Conservation (phyloP, 2,329 filamentous ascomycete genomes). For the Diplodia intermedia region DNA sequence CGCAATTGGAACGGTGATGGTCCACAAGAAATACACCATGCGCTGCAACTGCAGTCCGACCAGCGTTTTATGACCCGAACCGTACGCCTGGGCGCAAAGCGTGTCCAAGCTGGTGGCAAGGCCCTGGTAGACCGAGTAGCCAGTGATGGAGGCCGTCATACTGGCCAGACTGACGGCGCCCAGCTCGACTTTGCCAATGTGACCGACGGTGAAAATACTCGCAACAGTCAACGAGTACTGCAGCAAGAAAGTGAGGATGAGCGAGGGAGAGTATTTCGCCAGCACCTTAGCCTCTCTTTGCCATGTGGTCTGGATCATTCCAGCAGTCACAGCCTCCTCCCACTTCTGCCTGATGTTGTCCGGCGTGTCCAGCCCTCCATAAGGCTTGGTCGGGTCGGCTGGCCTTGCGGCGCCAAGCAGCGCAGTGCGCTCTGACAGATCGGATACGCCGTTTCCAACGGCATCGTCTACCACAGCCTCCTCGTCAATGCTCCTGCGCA, state of each 20-base stretch:
- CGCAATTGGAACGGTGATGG: slow-evolving; percentile 74
- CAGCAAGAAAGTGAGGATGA: slow-evolving; percentile 58
- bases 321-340: slow-evolving; percentile 78
- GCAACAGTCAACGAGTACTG: slow-evolving; percentile 57
- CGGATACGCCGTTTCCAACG: slow-evolving; percentile 32
- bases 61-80: slow-evolving; percentile 85
- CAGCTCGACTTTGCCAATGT: slow-evolving; percentile 57
- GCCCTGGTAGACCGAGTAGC: slow-evolving; percentile 59
- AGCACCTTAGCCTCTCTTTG: slow-evolving; percentile 86
- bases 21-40: slow-evolving; percentile 79
- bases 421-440: slow-evolving; percentile 55
- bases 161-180: slow-evolving; percentile 56
- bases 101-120: slow-evolving; percentile 87
- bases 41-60: slow-evolving; percentile 84
- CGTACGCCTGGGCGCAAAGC: slow-evolving; percentile 91
- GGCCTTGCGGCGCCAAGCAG: slow-evolving; percentile 49
- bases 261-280: slow-evolving; percentile 55
- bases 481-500: slow-evolving; percentile 45
- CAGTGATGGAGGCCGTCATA: slow-evolving; percentile 63
- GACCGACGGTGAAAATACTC: slow-evolving; percentile 58
- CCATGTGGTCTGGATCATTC: slow-evolving; percentile 89
- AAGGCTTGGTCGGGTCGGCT: slow-evolving; percentile 48
- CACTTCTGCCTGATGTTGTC: slow-evolving; percentile 55
- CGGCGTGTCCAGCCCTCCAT: slow-evolving; percentile 57
- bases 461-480: slow-evolving; percentile 36